A percentile compares a stretch with the other conserved stretches of the same genome.
phyloP scores from a whole-genome alignment of 148 eudicot species.

The Cornus controversa region DNA sequence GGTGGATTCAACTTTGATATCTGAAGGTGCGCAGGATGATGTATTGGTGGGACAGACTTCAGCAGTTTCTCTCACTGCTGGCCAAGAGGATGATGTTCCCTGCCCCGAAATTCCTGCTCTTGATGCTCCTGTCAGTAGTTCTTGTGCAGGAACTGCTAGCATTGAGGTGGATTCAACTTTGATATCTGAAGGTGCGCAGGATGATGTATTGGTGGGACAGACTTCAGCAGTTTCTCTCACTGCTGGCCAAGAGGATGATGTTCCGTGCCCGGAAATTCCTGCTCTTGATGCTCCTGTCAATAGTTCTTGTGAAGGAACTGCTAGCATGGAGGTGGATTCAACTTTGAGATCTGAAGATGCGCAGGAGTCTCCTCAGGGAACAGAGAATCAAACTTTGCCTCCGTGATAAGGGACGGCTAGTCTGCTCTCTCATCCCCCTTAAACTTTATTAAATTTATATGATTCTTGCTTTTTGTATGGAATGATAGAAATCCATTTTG shows the following conservation, averaged over 20 bases:
- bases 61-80: no score
- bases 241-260: slow-evolving; percentile 6
- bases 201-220: neutral
- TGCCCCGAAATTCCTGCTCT: no score
- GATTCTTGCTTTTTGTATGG: neutral
- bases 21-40: neutral
- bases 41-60: no score
- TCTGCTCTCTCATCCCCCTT: neutral
- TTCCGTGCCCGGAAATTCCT: slow-evolving; percentile 6
- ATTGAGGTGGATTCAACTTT: no score
- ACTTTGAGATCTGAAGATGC: neutral
- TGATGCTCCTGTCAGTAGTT: no score
- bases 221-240: slow-evolving; percentile 6
- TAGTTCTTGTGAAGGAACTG: neutral
- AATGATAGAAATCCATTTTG: no score
- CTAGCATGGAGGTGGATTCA: neutral
- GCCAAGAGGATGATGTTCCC: no score
- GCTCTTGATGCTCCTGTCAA: slow-evolving; percentile 7
- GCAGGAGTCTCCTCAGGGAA: neutral
- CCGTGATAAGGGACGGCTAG: neutral
- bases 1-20: neutral
- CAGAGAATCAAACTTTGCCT: neutral
- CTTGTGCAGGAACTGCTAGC: no score
- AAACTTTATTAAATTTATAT: neutral
- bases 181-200: no score